These are phyloP conservation scores for Pueraria montana DNA, from an alignment of 306 rosid species.

Conservation along the genomic window DNA sequence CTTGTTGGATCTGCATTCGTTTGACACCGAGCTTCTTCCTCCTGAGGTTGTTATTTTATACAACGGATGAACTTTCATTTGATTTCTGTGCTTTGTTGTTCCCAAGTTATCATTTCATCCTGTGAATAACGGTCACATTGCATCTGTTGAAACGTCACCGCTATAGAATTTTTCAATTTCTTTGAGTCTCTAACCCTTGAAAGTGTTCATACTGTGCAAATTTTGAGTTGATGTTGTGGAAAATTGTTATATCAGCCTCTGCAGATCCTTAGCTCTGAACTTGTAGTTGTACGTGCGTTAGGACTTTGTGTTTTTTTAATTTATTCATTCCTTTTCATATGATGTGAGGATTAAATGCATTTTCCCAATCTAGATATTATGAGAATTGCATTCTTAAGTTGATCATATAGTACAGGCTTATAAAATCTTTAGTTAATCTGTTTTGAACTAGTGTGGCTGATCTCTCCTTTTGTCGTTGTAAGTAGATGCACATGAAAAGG, in stretches of 20 bases:
- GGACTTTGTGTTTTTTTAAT: not conserved
- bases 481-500: not conserved
- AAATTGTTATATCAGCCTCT: not conserved
- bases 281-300: not conserved
- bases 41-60: slow-evolving; percentile 61
- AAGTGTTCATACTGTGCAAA: not conserved
- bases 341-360: not conserved
- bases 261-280: not conserved
- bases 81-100: slow-evolving; percentile 14
- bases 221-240: slow-evolving; percentile 9
- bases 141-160: not conserved
- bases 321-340: slow-evolving; percentile 3
- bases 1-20: slow-evolving; percentile 93
- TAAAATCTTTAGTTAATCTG: not conserved
- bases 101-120: not conserved
- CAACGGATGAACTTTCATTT: not conserved
- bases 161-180: not conserved
- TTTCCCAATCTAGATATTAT: slow-evolving; percentile 15
- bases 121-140: slow-evolving; percentile 12
- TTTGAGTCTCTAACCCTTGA: not conserved
- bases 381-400: slow-evolving; percentile 19
- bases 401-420: not conserved
- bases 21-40: slow-evolving; percentile 93
- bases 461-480: slow-evolving; percentile 24
- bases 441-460: slow-evolving; percentile 11